Base-by-base conservation (phyloP, 768 basidiomycete species). In the Mycena latifolia region DNA sequence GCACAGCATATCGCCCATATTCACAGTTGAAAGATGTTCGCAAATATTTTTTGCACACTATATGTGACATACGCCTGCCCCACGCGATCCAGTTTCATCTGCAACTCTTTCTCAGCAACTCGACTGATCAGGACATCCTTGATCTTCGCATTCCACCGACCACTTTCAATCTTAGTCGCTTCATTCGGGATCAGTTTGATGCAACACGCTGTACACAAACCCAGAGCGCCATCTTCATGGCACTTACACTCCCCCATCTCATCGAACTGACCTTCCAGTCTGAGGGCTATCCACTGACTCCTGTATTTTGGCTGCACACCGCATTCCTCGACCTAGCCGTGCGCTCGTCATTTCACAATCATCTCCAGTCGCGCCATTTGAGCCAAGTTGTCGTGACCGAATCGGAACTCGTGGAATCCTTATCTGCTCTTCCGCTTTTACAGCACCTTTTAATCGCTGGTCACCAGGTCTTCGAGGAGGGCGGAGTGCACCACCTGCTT, bases 201-300 rank as follows among this genome's bases (percentile, higher is more conserved):
- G 11, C 24, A 28, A 11, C 3, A 22, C 25, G 17, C 8, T 41
- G 47, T 14, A 24, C 35, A 12, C 17, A 37, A 25, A 31, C 48
- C 18, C 20, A 48, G 17, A 25, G 15, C 35, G 25, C 25, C 8
- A n/a, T 60, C 25, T 60, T 60, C 27, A 7, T 17, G 12, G 7
- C 22, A 15, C 47, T 60, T 18, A 51, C 58, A 4, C 17, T 60
- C 10, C 58, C 58, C 4, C 48, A 22, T 22, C 48, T 60, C 24
- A 46, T 24, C 6, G 25, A 39, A 1, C 39, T 60, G 18, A 3
- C 18, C 3, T 60, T 60, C 28, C 10, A 15, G 9, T 60, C 58
- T 0, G n/a, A 11, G 1, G 9, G 10, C 2, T 33, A 24, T 1
- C 58, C 58, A 0, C 35, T 27, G 18, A 3, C 24, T 51, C 31